A percentile compares a stretch with the other conserved stretches of the same genome.
These are phyloP conservation scores for Hypomontagnella monticulosa DNA, from an alignment of 495 filamentous ascomycete genomes.

Conservation along the genomic window DNA sequence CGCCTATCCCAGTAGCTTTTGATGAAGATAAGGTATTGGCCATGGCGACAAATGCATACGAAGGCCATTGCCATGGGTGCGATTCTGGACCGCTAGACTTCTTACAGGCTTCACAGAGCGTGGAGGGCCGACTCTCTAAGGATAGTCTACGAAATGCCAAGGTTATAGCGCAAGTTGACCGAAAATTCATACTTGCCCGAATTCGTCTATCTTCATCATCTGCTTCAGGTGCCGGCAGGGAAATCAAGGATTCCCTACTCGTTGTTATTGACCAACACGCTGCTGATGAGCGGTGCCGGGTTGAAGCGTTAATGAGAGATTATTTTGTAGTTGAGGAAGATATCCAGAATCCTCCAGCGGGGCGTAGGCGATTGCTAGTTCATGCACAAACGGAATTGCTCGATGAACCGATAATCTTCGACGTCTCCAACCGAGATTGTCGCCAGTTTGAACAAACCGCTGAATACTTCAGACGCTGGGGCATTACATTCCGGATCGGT, in stretches of 20 bases:
- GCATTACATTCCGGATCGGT: conserved; percentile 67
- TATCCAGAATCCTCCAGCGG: conserved; percentile 3
- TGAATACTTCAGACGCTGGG: conserved; percentile 73
- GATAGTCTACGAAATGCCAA: conserved; percentile 66
- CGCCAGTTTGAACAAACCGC: conserved; percentile 63
- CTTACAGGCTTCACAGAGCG: conserved; percentile 31
- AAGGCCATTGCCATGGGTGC: conserved; percentile 18
- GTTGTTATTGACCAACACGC: conserved; percentile 94
- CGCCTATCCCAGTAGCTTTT: conserved; percentile 48
- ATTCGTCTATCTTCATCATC: conserved; percentile 44
- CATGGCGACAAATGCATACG: conserved; percentile 43
- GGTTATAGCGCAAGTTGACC: conserved; percentile 85
- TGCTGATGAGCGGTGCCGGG: conserved; percentile 85
- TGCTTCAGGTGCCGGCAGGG: not conserved
- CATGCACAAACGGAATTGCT: conserved; percentile 42
- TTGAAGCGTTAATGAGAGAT: conserved; percentile 70
- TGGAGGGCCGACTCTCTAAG: conserved; percentile 71
- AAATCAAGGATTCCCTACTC: conserved; percentile 52
- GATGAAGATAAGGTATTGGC: conserved; percentile 39
- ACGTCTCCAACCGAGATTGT: conserved; percentile 66
- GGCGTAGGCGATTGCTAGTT: conserved; percentile 4
- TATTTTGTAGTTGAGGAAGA: conserved; percentile 46
- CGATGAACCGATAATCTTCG: conserved; percentile 68
- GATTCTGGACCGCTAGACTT: conserved; percentile 36
- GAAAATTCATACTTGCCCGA: conserved; percentile 85